Percentiles rank a stretch among this genome's conserved stretches.
These are phyloP conservation scores for Peronospora belbahrii DNA, from an alignment of 352 stramenopile species.

Conservation along the genomic window DNA sequence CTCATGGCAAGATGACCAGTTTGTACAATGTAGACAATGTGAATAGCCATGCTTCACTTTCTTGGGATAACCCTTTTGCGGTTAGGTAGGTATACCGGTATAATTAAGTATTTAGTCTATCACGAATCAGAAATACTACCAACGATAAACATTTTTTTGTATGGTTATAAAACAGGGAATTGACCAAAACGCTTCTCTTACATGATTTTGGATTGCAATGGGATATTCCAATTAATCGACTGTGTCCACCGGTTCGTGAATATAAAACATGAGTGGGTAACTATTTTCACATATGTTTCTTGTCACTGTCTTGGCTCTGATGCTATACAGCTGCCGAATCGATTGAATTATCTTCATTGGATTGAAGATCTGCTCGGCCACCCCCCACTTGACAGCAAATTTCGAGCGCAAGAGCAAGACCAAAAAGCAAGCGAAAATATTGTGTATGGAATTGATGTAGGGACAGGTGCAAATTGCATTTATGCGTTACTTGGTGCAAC, in stretches of 20 bases:
- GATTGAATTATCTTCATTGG: slow-evolving; percentile 95
- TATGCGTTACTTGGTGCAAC: slow-evolving; percentile 90
- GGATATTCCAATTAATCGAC: slow-evolving; percentile 84
- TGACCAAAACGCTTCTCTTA: slow-evolving; percentile 89
- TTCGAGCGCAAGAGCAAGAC: slow-evolving; percentile 9
- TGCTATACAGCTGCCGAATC: slow-evolving; percentile 59
- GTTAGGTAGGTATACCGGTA: too few relatives aligned
- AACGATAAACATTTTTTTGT: too few relatives aligned
- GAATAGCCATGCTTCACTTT: slow-evolving; percentile 44
- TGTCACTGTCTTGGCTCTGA: slow-evolving; percentile 3
- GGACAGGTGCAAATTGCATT: slow-evolving; percentile 92
- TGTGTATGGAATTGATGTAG: slow-evolving; percentile 89
- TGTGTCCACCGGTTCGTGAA: slow-evolving; percentile 89
- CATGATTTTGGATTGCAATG: slow-evolving; percentile 88
- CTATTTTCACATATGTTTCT: background rate
- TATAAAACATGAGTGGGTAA: background rate
- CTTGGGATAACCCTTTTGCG: slow-evolving; percentile 75
- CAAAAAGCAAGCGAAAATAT: background rate
- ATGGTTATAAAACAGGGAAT: slow-evolving; percentile 46
- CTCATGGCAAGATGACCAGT: slow-evolving; percentile 26
- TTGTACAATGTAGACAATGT: slow-evolving; percentile 54
- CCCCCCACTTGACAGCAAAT: slow-evolving; percentile 22
- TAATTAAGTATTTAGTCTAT: too few relatives aligned
- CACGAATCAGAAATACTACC: too few relatives aligned
- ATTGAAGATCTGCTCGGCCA: slow-evolving; percentile 87